phyloP scores from a whole-genome alignment of 202 grass and related monocot genomes.

The Musa balbisiana region DNA sequence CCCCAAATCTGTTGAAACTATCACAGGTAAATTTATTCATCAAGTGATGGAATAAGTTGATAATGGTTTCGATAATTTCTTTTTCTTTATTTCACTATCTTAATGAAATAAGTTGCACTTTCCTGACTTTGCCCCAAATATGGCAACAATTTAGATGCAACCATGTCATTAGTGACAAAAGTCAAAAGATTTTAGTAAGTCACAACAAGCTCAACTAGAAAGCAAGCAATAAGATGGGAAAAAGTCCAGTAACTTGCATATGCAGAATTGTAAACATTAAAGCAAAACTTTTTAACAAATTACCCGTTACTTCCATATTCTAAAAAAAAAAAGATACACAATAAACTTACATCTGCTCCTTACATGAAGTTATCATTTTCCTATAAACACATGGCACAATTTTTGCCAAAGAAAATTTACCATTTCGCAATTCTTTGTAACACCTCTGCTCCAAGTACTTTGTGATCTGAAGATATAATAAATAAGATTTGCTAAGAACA shows the following conservation, averaged over 20 bases:
- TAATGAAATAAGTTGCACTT: not conserved
- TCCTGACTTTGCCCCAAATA: not conserved
- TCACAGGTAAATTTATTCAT: too few relatives aligned
- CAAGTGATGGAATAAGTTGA: too few relatives aligned
- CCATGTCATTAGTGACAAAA: not conserved
- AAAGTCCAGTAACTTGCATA: not conserved
- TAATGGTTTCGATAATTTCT: too few relatives aligned
- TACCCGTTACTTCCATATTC: not conserved
- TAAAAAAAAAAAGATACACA: slow-evolving; percentile 10
- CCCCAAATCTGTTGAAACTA: too few relatives aligned
- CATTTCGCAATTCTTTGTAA: slow-evolving; percentile 89
- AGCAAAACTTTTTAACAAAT: slow-evolving; percentile 16
- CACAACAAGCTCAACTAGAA: not conserved
- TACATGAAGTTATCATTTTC: slow-evolving; percentile 83
- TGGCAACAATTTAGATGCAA: not conserved
- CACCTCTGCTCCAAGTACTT: slow-evolving; percentile 80
- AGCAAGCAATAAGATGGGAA: not conserved
- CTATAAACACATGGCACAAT: slow-evolving; percentile 79
- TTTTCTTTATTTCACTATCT: too few relatives aligned
- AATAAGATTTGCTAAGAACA: slow-evolving; percentile 7
- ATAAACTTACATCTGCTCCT: slow-evolving; percentile 68
- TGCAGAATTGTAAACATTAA: not conserved
- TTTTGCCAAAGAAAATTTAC: slow-evolving; percentile 59
- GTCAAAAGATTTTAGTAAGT: not conserved
- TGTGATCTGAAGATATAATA: slow-evolving; percentile 50